Evolutionary conservation across 2,329 filamentous ascomycete genomes (phyloP).

Genomic region (Kalmusia sp.): DNA sequence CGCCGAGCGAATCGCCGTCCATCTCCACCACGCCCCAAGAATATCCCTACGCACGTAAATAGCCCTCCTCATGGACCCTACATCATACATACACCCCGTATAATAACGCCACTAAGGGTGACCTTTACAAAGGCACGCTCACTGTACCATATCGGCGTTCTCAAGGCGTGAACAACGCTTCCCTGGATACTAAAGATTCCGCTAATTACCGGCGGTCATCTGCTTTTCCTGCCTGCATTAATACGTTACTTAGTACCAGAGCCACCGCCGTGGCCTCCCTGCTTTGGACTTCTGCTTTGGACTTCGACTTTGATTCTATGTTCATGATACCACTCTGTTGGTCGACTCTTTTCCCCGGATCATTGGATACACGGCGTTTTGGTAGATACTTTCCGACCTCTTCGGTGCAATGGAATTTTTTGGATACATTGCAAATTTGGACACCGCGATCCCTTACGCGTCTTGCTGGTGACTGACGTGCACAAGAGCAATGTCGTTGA

Average conservation of each 20-base stretch:
- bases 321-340: conserved; percentile 30
- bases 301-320: not conserved
- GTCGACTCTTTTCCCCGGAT: conserved; percentile 3
- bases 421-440: not conserved
- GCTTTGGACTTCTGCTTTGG: conserved; percentile 12
- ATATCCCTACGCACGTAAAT: not conserved
- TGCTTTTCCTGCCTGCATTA: conserved; percentile 12
- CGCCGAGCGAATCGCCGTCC: conserved; percentile 34
- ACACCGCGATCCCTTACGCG: too few relatives aligned
- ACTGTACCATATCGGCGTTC: conserved; percentile 25
- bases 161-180: conserved; percentile 14
- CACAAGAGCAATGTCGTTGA: too few relatives aligned
- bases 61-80: not conserved
- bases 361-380: conserved; percentile 4
- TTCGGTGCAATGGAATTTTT: conserved; percentile 1
- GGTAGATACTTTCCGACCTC: conserved; percentile 1
- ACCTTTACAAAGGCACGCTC: not conserved
- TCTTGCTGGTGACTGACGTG: too few relatives aligned
- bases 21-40: conserved; percentile 26
- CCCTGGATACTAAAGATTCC: conserved; percentile 15
- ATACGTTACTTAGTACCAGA: conserved; percentile 5
- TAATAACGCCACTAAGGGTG: not conserved
- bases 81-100: not conserved
- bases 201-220: conserved; percentile 10
- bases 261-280: conserved; percentile 1